Percentiles rank a stretch among this genome's conserved stretches.
Evolutionary conservation across 2,329 filamentous ascomycete genomes (phyloP).

Genomic region (Bipolaris cookei): DNA sequence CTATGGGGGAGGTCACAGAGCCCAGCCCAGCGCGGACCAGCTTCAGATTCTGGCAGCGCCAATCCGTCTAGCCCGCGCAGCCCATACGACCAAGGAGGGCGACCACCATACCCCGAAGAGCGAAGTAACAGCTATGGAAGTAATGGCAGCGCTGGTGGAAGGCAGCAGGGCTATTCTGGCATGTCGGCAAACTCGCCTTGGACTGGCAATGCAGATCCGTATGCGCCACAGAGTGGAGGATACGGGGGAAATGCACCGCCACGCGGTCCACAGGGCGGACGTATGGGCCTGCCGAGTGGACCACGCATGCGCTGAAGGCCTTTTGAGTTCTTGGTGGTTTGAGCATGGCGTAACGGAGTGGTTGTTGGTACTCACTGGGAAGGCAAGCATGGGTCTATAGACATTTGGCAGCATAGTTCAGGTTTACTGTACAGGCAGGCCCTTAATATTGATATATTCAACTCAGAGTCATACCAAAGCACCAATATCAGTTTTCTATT

Average conservation of each 20-base stretch:
- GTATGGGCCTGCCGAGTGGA: slow-evolving; percentile 48
- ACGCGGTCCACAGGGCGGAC: slow-evolving; percentile 38
- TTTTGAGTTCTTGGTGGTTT: slow-evolving; percentile 6
- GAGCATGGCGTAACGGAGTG: slow-evolving; percentile 30
- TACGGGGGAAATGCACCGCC: slow-evolving; percentile 33
- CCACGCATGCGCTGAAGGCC: slow-evolving; percentile 44
- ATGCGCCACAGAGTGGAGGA: slow-evolving; percentile 33
- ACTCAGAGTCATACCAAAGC: not conserved
- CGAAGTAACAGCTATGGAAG: slow-evolving; percentile 41
- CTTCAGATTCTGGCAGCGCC: slow-evolving; percentile 28
- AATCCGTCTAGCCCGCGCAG: slow-evolving; percentile 24
- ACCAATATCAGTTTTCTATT: not conserved
- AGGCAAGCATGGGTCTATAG: slow-evolving; percentile 9
- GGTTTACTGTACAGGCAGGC: slow-evolving; percentile 12
- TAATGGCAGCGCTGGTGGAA: slow-evolving; percentile 31
- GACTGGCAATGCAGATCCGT: slow-evolving; percentile 42
- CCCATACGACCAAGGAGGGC: slow-evolving; percentile 18
- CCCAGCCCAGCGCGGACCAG: slow-evolving; percentile 51
- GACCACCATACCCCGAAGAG: slow-evolving; percentile 43
- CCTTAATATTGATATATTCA: slow-evolving; percentile 7
- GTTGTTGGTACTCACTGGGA: slow-evolving; percentile 10
- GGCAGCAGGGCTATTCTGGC: slow-evolving; percentile 37
- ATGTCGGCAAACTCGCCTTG: slow-evolving; percentile 45
- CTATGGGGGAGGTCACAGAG: slow-evolving; percentile 72
- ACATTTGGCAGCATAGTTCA: slow-evolving; percentile 6